Conservation (phyloP, 2,329 filamentous ascomycete genomes). For the Zarea fungicola region DNA sequence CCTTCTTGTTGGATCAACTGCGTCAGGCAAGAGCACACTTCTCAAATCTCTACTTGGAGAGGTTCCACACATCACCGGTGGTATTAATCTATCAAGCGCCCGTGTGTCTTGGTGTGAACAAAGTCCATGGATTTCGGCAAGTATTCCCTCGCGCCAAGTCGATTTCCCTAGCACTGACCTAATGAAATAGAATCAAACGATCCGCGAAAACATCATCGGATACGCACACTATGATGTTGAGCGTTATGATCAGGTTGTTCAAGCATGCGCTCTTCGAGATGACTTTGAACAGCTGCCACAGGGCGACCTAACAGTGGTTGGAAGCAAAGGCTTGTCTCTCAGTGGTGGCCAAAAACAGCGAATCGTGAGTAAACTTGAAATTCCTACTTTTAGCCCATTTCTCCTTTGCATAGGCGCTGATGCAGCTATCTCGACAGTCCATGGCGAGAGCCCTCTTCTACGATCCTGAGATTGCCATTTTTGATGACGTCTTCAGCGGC, state of each 20-base stretch:
- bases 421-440: neutral
- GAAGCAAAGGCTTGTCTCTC: conserved; percentile 27
- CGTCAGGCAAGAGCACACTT: conserved; percentile 21
- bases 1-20: conserved; percentile 39
- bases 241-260: conserved; percentile 21
- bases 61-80: conserved; percentile 19
- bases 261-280: conserved; percentile 21
- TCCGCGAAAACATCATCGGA: conserved; percentile 31
- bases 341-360: conserved; percentile 29
- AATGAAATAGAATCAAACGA: conserved; percentile 25
- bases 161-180: no score
- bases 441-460: neutral
- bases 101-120: conserved; percentile 29
- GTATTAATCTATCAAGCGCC: conserved; percentile 13
- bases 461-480: conserved; percentile 1
- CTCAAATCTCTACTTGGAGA: conserved; percentile 36
- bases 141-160: no score
- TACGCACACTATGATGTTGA: conserved; percentile 22
- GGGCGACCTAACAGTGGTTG: conserved; percentile 26
- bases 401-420: neutral
- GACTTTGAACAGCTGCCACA: conserved; percentile 21
- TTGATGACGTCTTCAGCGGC: neutral
- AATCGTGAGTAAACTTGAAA: no score
- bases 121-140: conserved; percentile 29
- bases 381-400: neutral